These are phyloP conservation scores for Harringtonia lauricola DNA, from an alignment of 2,329 filamentous ascomycete species.

Conservation along the genomic window DNA sequence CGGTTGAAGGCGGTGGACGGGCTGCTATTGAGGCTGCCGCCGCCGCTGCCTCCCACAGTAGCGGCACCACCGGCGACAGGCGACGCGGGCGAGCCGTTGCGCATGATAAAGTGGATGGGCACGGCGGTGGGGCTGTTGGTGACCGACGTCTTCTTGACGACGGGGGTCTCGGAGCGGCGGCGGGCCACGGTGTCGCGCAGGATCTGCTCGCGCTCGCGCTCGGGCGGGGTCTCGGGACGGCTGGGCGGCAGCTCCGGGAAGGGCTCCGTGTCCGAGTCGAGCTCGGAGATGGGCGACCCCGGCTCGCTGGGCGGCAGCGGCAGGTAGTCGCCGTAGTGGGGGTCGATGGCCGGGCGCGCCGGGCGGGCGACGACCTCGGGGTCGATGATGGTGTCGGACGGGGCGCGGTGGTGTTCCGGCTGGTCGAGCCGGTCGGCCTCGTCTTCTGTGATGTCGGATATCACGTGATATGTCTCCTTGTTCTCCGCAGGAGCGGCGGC, in stretches of 20 bases:
- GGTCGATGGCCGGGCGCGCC: conserved; percentile 56
- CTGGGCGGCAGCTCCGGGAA: conserved; percentile 49
- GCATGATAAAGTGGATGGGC: conserved; percentile 42
- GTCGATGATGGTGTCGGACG: conserved; percentile 30
- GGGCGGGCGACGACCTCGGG: conserved; percentile 46
- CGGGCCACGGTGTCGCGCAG: conserved; percentile 27
- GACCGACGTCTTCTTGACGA: conserved; percentile 26
- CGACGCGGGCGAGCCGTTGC: conserved; percentile 32
- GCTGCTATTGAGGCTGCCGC: too few relatives aligned
- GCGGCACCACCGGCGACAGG: conserved; percentile 13
- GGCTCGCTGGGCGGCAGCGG: conserved; percentile 51
- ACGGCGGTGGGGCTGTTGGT: conserved; percentile 41
- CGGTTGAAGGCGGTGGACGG: background rate
- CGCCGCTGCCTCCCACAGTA: too few relatives aligned
- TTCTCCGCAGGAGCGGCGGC: conserved; percentile 28
- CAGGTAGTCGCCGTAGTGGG: conserved; percentile 53
- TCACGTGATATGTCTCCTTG: conserved; percentile 20
- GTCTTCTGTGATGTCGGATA: background rate
- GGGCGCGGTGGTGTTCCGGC: conserved; percentile 4
- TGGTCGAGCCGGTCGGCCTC: background rate
- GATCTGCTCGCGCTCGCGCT: conserved; percentile 28
- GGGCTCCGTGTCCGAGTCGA: conserved; percentile 17
- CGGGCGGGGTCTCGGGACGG: conserved; percentile 43
- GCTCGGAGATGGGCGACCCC: conserved; percentile 29
- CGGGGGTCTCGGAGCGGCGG: conserved; percentile 32